These are phyloP conservation scores for Wickerhamomyces sp. DNA, from an alignment of 1,139 yeast species.

Conservation along the genomic window DNA sequence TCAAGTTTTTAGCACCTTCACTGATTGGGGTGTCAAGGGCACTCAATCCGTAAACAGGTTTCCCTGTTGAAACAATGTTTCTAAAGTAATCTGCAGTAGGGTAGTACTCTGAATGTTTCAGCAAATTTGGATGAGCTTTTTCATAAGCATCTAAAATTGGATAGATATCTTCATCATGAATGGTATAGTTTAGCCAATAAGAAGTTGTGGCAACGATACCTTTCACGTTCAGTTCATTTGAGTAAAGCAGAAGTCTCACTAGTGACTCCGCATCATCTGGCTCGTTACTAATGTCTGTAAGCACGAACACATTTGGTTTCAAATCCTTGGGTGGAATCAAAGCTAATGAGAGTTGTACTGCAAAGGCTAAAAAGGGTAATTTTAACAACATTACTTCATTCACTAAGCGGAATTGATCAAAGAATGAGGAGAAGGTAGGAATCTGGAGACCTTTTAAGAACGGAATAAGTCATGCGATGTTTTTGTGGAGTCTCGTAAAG, in stretches of 20 bases:
- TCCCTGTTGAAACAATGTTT: constrained; percentile 20
- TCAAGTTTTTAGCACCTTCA: constrained; percentile 23
- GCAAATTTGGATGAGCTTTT: constrained; percentile 21
- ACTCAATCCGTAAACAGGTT: constrained; percentile 22
- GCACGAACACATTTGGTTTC: constrained; percentile 21
- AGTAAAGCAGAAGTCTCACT: constrained; percentile 24
- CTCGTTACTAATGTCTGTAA: constrained; percentile 25
- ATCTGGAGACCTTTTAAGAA: no score
- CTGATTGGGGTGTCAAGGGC: constrained; percentile 18
- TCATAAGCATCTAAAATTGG: constrained; percentile 27
- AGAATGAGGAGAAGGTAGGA: not conserved
- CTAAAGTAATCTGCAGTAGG: constrained; percentile 24
- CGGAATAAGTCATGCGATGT: no score
- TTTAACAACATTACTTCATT: not conserved
- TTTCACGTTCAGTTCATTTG: constrained; percentile 23
- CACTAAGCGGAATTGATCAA: not conserved
- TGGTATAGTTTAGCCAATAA: constrained; percentile 25
- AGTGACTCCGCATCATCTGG: constrained; percentile 29
- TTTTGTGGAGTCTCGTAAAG: no score
- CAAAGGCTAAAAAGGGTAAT: not conserved
- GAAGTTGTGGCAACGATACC: constrained; percentile 30
- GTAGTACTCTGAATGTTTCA: constrained; percentile 23
- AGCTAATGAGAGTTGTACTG: not conserved
- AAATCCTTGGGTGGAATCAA: constrained; percentile 16
- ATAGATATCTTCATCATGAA: constrained; percentile 26